Evolutionary conservation across 495 filamentous ascomycete genomes (phyloP).

Genomic region (Lasiosphaeris hirsuta): DNA sequence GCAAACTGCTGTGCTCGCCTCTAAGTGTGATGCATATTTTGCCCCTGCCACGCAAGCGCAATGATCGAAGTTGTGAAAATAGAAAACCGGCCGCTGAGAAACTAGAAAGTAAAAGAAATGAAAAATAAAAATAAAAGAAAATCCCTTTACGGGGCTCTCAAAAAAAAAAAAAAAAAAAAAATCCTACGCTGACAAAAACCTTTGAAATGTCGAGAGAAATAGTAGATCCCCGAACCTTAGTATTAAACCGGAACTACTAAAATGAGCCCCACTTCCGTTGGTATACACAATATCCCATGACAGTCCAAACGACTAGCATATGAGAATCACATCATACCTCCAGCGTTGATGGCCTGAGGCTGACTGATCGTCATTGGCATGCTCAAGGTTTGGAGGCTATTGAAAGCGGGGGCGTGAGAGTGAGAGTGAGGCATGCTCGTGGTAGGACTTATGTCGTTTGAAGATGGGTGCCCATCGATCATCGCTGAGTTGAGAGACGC

Average conservation of each 20-base stretch:
- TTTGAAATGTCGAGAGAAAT: constrained; percentile 1
- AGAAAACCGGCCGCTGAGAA: constrained; percentile 7
- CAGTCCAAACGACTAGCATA: not conserved
- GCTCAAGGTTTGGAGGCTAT: constrained; percentile 50
- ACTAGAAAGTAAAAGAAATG: constrained; percentile 8
- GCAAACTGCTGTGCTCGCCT: not conserved
- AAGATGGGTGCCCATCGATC: constrained; percentile 30
- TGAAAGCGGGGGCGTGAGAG: constrained; percentile 36
- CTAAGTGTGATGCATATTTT: constrained; percentile 22
- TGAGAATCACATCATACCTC: constrained; percentile 34
- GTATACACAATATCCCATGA: constrained; percentile 18
- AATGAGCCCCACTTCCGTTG: constrained; percentile 3
- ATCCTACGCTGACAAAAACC: not conserved
- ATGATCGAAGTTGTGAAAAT: constrained; percentile 13
- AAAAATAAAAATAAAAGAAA: constrained; percentile 13
- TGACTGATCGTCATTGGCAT: constrained; percentile 58
- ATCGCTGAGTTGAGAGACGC: constrained; percentile 41
- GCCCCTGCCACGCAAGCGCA: constrained; percentile 10
- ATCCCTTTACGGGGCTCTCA: constrained; percentile 3
- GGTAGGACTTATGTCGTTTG: constrained; percentile 26
- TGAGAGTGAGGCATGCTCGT: constrained; percentile 30
- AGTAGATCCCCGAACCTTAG: not conserved
- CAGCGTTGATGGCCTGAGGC: constrained; percentile 44
- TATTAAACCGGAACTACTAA: constrained; percentile 12
- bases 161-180: constrained; percentile 5